Conservation (phyloP, 192 early-diverging fungal genomes). For the Backusella circina region DNA sequence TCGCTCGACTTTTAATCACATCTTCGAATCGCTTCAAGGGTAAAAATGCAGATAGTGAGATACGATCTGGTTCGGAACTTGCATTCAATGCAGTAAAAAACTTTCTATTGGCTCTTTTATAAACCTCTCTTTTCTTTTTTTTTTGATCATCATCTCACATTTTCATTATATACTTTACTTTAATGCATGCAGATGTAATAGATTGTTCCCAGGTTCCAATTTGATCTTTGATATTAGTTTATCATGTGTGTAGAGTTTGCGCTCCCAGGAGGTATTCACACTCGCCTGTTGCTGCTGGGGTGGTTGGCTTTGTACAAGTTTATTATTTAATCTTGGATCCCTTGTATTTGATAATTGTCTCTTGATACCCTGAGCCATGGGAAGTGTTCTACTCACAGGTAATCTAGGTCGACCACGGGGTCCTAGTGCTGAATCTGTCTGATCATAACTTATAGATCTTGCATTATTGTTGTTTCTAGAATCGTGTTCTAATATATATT, state of each 20-base stretch:
- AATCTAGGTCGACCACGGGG: neutral
- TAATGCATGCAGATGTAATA: neutral
- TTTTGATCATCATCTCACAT: too few relatives aligned
- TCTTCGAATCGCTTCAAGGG: neutral
- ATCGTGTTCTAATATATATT: neutral
- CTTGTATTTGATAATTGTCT: neutral
- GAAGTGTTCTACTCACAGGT: neutral
- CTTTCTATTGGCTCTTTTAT: neutral
- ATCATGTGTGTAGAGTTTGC: neutral
- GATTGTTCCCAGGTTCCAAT: neutral
- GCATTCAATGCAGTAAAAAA: neutral
- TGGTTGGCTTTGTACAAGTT: neutral
- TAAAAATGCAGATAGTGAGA: neutral
- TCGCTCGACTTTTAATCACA: neutral
- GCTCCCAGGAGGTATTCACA: neutral
- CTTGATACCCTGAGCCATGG: neutral
- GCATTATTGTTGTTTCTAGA: neutral
- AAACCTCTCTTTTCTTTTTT: neutral
- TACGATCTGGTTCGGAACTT: neutral
- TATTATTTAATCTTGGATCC: neutral
- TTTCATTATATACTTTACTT: neutral
- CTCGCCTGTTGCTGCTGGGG: neutral
- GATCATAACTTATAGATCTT: neutral
- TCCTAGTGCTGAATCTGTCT: neutral
- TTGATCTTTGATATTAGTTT: neutral